Percentiles rank a stretch among this genome's conserved stretches.
phyloP scores from a whole-genome alignment of 1,139 yeast genomes.

The Cylindricascospora bacillispora region DNA sequence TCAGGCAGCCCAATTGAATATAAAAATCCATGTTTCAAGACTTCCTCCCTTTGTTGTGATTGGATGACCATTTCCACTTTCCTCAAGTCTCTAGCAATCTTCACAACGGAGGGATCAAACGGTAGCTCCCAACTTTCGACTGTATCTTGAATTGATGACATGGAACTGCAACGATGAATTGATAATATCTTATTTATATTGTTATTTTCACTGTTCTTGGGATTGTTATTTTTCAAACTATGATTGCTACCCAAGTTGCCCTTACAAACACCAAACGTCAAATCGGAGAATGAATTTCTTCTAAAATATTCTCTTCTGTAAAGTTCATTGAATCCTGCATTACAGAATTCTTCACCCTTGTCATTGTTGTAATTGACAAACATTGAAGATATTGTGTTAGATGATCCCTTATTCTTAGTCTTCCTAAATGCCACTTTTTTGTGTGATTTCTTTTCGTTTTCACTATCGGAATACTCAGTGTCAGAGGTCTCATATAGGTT shows the following conservation, averaged over 20 bases:
- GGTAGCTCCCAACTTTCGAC: conserved; percentile 26
- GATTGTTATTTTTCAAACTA: conserved; percentile 2
- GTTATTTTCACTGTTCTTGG: background rate
- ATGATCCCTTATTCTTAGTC: conserved; percentile 4
- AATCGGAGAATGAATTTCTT: conserved; percentile 15
- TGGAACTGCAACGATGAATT: conserved; percentile 26
- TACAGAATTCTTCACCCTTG: conserved; percentile 2
- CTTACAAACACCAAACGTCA: conserved; percentile 7
- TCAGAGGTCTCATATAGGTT: background rate
- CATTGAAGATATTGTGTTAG: conserved; percentile 19
- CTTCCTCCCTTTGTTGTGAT: conserved; percentile 5
- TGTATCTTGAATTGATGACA: conserved; percentile 33
- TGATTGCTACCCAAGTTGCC: no score
- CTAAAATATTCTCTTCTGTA: conserved; percentile 15
- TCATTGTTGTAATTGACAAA: conserved; percentile 17
- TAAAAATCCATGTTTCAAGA: conserved; percentile 6
- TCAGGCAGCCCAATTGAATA: conserved; percentile 4
- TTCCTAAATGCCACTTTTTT: background rate
- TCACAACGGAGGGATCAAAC: conserved; percentile 23
- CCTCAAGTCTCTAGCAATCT: conserved; percentile 21
- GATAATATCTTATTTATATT: background rate
- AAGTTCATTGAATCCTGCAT: conserved; percentile 11
- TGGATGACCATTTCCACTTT: conserved; percentile 5
- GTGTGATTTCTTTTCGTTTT: background rate
- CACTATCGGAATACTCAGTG: background rate